Percentiles rank a stretch among this genome's conserved stretches.
phyloP scores from a whole-genome alignment of 768 basidiomycete species.

The Nidularia pulvinata region DNA sequence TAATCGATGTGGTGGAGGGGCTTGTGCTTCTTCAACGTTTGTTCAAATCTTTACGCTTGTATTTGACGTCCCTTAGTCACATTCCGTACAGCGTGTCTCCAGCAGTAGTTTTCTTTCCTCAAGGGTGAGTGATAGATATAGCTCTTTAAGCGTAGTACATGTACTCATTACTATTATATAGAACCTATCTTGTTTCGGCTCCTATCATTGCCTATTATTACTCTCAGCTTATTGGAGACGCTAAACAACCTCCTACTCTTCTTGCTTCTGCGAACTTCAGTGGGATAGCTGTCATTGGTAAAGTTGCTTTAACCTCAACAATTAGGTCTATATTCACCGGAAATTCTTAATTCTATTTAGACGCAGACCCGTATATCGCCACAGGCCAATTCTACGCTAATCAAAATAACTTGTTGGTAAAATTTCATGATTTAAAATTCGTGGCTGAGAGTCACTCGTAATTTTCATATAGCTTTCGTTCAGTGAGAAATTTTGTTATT shows the following conservation, averaged over 20 bases:
- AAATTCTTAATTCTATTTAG: constrained; percentile 24
- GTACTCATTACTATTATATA: constrained; percentile 13
- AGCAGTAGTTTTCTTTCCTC: constrained; percentile 75
- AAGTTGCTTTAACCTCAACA: too few species aligned
- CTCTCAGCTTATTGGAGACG: constrained; percentile 78
- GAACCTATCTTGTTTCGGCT: constrained; percentile 68
- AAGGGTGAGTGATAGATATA: constrained; percentile 43
- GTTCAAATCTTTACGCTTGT: not conserved
- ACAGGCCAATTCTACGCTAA: constrained; percentile 63
- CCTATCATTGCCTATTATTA: constrained; percentile 76
- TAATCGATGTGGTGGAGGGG: constrained; percentile 50
- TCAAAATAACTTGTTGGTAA: constrained; percentile 66
- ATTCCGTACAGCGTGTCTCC: constrained; percentile 50
- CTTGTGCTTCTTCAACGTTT: constrained; percentile 60
- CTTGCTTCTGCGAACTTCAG: constrained; percentile 59
- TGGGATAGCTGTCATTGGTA: constrained; percentile 79
- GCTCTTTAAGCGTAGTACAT: not conserved
- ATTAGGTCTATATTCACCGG: not conserved
- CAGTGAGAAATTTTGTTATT: constrained; percentile 74
- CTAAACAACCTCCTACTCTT: constrained; percentile 64
- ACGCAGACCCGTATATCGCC: constrained; percentile 74
- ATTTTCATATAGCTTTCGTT: constrained; percentile 48
- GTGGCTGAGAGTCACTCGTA: not conserved
- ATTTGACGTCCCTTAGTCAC: not conserved
- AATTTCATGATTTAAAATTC: not conserved